These are phyloP conservation scores for Rhododendron vialii DNA, from an alignment of 148 eudicot species.

Conservation along the genomic window DNA sequence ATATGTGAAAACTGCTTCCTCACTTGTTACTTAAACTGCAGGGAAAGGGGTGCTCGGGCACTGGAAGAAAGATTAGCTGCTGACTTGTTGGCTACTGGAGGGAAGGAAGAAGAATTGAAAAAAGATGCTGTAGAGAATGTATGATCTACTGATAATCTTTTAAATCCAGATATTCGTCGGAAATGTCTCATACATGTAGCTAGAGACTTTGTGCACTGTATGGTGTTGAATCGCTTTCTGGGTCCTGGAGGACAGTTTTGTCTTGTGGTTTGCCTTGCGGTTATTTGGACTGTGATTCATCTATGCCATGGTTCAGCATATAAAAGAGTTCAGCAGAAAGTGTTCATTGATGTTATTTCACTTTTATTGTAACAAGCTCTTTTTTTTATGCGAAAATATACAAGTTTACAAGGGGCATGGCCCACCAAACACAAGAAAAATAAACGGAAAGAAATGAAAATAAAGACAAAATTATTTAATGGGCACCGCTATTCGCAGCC, in stretches of 20 bases:
- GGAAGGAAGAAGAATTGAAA: constrained; percentile 44
- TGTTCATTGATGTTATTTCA: background rate
- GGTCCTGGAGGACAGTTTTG: constrained; percentile 5
- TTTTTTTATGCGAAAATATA: background rate
- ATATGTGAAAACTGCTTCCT: background rate
- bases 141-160: constrained; percentile 14
- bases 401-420: background rate
- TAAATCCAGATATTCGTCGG: background rate
- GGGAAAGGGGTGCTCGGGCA: constrained; percentile 97
- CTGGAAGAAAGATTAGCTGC: constrained; percentile 91
- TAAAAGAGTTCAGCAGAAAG: background rate
- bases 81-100: constrained; percentile 60
- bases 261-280: background rate
- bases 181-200: background rate
- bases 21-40: constrained; percentile 27
- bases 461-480: background rate
- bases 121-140: constrained; percentile 67
- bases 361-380: background rate
- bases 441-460: background rate
- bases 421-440: background rate
- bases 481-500: no score
- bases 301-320: background rate
- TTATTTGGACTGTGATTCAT: background rate
- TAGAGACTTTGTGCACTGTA: background rate
- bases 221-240: background rate